phyloP scores from a whole-genome alignment of 805 yeast species.

The Sungouiella thailandica region DNA sequence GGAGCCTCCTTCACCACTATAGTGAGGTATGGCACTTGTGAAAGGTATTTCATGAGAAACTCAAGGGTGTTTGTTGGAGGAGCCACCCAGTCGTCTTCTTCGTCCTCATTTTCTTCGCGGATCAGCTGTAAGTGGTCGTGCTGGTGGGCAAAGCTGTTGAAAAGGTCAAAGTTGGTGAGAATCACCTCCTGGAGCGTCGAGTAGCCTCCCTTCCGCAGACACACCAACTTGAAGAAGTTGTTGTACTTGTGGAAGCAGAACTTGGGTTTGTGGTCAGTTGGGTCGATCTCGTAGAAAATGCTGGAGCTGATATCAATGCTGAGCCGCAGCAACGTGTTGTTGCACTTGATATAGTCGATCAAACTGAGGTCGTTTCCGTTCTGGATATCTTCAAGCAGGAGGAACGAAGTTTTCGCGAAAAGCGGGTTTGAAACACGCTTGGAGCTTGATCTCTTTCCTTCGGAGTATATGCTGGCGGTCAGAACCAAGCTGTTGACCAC shows the following conservation, averaged over 20 bases:
- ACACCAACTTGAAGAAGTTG: constrained; percentile 23
- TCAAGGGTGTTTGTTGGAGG: constrained; percentile 20
- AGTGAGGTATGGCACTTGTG: constrained; percentile 18
- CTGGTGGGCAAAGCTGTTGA: constrained; percentile 14
- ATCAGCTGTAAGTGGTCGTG: constrained; percentile 5
- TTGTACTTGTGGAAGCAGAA: constrained; percentile 31
- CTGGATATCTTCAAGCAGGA: constrained; percentile 35
- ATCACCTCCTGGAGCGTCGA: constrained; percentile 20
- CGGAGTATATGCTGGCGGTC: constrained; percentile 11
- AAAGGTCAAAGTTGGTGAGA: constrained; percentile 31
- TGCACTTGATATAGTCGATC: constrained; percentile 40
- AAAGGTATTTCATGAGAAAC: constrained; percentile 15
- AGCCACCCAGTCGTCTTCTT: constrained; percentile 18
- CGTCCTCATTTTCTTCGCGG: constrained; percentile 3
- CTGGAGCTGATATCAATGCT: constrained; percentile 46
- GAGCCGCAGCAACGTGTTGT: constrained; percentile 32
- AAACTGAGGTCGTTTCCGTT: constrained; percentile 45
- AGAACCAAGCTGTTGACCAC: constrained; percentile 9
- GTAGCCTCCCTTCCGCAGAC: constrained; percentile 32
- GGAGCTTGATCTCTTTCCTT: constrained; percentile 11
- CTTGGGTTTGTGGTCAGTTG: constrained; percentile 10
- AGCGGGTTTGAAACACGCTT: constrained; percentile 22
- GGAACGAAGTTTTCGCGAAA: constrained; percentile 34
- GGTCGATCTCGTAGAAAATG: constrained; percentile 30
- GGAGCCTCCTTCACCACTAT: constrained; percentile 23